Base-by-base conservation (phyloP, 805 yeast species). In the Pichia phayaonensis region DNA sequence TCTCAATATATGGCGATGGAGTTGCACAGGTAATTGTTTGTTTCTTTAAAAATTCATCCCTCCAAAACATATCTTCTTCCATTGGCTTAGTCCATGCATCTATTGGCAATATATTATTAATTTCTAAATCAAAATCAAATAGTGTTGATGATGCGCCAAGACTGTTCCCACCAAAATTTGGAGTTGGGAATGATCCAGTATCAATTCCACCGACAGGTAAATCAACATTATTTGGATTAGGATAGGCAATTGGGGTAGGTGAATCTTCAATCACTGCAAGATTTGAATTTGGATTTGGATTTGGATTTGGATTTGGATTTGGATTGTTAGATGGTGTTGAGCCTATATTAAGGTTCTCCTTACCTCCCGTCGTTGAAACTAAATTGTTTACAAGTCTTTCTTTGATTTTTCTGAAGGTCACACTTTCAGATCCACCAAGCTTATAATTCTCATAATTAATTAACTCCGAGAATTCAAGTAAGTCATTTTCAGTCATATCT, bases 401-500 rank as follows among this genome's bases (percentile, higher is more conserved):
- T 12, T 51, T 46, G 5, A 54, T 10, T 15, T 29, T 27, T 29
- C 21, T 39, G 22, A 54, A 49, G 13, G 15, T n/a, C 1, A 12
- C 23, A 2, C 53, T 45, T 22, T 47, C 50, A 5, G 10, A 27
- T 4, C 22, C 26, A n/a, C 16, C 47, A 20, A 38, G 29, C 13
- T 34, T 39, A 26, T 22, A 50, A 23, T 48, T 46, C 4, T 45
- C 26, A 11, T 27, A 20, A 18, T 50, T 54, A 7, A 53, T 41
- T 3, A 53, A 16, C 31, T 56, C 57, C 16, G 48, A 26, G 4
- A 60, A 31, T 15, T 48, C 43, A 11, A 45, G 45, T 22, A 60
- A 49, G 18, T 67, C 64, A 4, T 47, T 51, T 6, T 41, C 53
- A 1, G 55, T 52, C 40, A 53, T 54, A 13, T 50, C 48, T 15